Evolutionary conservation across 768 basidiomycete species (phyloP).

Genomic region (Kwoniella bestiolae): DNA sequence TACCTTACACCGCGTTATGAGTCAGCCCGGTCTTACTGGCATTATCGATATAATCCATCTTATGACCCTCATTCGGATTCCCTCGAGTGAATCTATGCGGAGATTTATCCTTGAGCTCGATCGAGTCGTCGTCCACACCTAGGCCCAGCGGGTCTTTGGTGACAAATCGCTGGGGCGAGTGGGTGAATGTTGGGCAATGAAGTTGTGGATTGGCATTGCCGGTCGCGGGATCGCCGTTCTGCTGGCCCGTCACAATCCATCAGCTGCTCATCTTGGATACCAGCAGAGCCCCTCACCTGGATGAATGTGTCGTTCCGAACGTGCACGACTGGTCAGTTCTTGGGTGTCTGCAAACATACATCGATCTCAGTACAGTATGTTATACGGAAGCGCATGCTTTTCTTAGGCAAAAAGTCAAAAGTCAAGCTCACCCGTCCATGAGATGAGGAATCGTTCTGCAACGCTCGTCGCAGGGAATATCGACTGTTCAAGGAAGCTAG

Average conservation of each 20-base stretch:
- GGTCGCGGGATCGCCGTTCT: background rate
- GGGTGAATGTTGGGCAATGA: background rate
- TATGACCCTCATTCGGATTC: background rate
- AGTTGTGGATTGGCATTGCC: background rate
- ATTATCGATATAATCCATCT: constrained; percentile 16
- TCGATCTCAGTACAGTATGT: too few species aligned
- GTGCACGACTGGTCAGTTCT: constrained; percentile 1
- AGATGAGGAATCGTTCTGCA: background rate
- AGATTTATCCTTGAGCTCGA: background rate
- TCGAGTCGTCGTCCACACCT: constrained; percentile 14
- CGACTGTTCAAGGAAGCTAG: constrained; percentile 19
- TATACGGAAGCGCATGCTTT: too few species aligned
- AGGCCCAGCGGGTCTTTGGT: constrained; percentile 8
- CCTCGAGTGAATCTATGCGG: background rate
- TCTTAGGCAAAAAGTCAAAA: too few species aligned
- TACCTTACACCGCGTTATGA: too few species aligned
- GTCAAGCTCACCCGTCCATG: constrained; percentile 7
- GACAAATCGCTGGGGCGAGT: background rate
- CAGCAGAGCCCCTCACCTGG: background rate
- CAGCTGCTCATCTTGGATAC: background rate
- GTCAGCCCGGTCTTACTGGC: constrained; percentile 8
- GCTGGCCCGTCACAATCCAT: too few species aligned
- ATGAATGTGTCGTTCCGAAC: constrained; percentile 10
- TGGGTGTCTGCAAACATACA: too few species aligned
- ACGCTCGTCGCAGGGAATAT: background rate